Conservation (phyloP, 306 rosid species). For the Biancaea sappan region DNA sequence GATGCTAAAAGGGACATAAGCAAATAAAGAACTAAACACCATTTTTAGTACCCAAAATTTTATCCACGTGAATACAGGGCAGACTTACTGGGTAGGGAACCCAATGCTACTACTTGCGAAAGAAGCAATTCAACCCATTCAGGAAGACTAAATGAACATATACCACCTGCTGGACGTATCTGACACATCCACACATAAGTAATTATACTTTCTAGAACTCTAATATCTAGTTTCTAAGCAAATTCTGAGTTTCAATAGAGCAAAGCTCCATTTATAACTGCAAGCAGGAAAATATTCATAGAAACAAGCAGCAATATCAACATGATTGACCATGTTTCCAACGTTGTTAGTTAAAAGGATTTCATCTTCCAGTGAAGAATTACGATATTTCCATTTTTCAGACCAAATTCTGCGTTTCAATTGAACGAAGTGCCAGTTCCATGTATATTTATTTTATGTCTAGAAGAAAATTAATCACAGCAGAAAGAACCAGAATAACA, state of each 20-base stretch:
- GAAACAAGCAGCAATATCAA: background rate
- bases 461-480: background rate
- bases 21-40: constrained; percentile 29
- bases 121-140: background rate
- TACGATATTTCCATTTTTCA: background rate
- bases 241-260: background rate
- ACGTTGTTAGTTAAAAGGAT: background rate
- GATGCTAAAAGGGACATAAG: background rate
- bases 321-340: background rate
- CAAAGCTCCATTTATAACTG: background rate
- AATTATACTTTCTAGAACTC: background rate
- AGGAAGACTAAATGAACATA: background rate
- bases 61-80: background rate
- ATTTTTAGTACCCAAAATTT: background rate
- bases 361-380: background rate
- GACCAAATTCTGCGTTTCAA: too few relatives aligned
- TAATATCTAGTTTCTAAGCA: background rate
- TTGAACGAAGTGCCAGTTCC: constrained; percentile 3
- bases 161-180: constrained; percentile 2
- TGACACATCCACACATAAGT: background rate
- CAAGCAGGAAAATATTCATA: background rate
- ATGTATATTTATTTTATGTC: background rate
- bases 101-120: background rate
- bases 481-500: background rate
- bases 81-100: too few relatives aligned